Percentiles rank a stretch among this genome's conserved stretches.
phyloP scores from a whole-genome alignment of 116 monocot genomes.

The Phalaenopsis hybrid region DNA sequence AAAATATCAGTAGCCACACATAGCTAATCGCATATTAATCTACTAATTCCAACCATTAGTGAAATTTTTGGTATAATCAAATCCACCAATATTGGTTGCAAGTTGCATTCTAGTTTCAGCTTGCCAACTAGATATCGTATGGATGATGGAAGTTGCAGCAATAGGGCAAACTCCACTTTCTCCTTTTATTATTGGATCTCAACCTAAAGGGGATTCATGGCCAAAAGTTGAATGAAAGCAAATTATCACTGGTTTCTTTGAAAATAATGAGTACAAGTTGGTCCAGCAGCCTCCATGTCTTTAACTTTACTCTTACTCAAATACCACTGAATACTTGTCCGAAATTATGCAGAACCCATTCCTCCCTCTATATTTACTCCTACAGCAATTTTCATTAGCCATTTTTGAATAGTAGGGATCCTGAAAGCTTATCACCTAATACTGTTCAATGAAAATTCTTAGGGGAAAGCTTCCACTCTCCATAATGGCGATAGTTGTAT shows the following conservation, averaged over 20 bases:
- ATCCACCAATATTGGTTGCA: not conserved
- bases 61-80: no score
- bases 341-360: conserved; percentile 1
- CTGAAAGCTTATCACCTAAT: not conserved
- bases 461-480: conserved; percentile 44
- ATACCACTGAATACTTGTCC: not conserved
- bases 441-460: conserved; percentile 27
- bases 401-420: not conserved
- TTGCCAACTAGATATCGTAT: not conserved
- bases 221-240: not conserved
- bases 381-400: not conserved
- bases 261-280: not conserved
- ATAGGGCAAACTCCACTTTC: not conserved
- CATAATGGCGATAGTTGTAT: conserved; percentile 33
- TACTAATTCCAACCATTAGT: no score
- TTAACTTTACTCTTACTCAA: conserved; percentile 72
- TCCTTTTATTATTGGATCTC: not conserved
- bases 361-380: conserved; percentile 7
- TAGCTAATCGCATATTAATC: no score
- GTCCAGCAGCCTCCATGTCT: conserved; percentile 13
- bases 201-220: not conserved
- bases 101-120: not conserved
- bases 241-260: not conserved
- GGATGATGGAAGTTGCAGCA: not conserved
- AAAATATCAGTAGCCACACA: no score